phyloP scores from a whole-genome alignment of 371 early-diverging fungal genomes.

The Haplosporangium sp. region DNA sequence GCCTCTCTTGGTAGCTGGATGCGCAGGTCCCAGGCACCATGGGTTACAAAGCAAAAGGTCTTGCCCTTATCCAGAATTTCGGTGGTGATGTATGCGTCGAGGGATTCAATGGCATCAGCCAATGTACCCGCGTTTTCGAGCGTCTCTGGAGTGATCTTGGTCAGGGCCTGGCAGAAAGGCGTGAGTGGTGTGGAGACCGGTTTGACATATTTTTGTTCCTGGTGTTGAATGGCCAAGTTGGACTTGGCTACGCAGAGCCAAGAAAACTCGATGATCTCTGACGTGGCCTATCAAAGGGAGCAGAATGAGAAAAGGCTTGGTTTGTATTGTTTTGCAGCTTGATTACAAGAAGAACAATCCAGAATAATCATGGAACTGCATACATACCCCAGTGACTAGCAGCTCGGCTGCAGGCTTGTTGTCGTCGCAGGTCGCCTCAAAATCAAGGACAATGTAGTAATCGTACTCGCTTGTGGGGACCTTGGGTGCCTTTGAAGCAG shows the following conservation, averaged over 20 bases:
- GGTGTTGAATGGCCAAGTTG: constrained; percentile 64
- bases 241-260: constrained; percentile 57
- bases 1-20: constrained; percentile 81
- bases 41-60: constrained; percentile 80
- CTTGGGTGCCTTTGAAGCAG: constrained; percentile 46
- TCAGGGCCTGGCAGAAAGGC: constrained; percentile 72
- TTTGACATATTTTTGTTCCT: constrained; percentile 71
- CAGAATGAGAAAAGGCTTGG: constrained; percentile 1
- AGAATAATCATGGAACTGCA: neutral
- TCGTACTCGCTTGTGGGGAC: constrained; percentile 57
- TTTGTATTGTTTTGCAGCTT: neutral
- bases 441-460: constrained; percentile 73
- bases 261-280: constrained; percentile 68
- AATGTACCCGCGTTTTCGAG: constrained; percentile 68
- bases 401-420: constrained; percentile 70
- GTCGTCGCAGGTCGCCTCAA: constrained; percentile 82
- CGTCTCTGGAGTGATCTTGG: constrained; percentile 71
- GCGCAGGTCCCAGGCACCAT: constrained; percentile 81
- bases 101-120: constrained; percentile 63
- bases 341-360: constrained; percentile 3
- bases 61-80: constrained; percentile 67
- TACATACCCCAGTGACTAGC: constrained; percentile 69
- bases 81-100: constrained; percentile 69
- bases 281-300: constrained; percentile 54
- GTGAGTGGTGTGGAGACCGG: constrained; percentile 75